A percentile compares a stretch with the other conserved stretches of the same genome.
These are phyloP conservation scores for Jacaranda mimosifolia DNA, from an alignment of 257 asterid genomes.

Conservation along the genomic window DNA sequence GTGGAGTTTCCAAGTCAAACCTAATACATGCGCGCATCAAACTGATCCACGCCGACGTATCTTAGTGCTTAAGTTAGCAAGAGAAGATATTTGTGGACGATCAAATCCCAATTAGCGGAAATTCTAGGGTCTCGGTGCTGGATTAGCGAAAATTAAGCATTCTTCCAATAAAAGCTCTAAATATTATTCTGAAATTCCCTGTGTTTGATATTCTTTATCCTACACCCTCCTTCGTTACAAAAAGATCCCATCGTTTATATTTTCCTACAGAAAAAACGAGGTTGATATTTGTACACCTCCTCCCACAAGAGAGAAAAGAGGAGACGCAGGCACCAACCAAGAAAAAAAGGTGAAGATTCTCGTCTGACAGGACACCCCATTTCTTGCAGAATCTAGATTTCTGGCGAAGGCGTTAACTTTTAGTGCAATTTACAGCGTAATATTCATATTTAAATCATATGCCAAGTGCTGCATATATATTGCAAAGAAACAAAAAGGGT, in stretches of 20 bases:
- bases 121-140: conserved; percentile 10
- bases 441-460: conserved; percentile 5
- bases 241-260: conserved; percentile 35
- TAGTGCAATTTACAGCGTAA: conserved; percentile 39
- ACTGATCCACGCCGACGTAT: conserved; percentile 37
- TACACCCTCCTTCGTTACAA: neutral
- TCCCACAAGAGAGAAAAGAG: conserved; percentile 36
- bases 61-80: neutral
- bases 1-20: conserved; percentile 15
- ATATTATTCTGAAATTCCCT: neutral
- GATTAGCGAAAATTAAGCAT: conserved; percentile 14
- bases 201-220: neutral
- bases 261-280: conserved; percentile 10
- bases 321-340: conserved; percentile 63
- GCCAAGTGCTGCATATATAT: neutral
- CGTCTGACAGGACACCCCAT: conserved; percentile 53
- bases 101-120: neutral
- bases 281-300: conserved; percentile 30
- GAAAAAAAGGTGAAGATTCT: conserved; percentile 57
- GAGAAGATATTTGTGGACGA: neutral
- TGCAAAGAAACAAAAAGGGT: conserved; percentile 10
- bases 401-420: conserved; percentile 48
- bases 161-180: neutral
- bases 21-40: conserved; percentile 29
- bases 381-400: conserved; percentile 42